These are phyloP conservation scores for Fusarium papillatum DNA, from an alignment of 2,329 filamentous ascomycete genomes.

Conservation along the genomic window DNA sequence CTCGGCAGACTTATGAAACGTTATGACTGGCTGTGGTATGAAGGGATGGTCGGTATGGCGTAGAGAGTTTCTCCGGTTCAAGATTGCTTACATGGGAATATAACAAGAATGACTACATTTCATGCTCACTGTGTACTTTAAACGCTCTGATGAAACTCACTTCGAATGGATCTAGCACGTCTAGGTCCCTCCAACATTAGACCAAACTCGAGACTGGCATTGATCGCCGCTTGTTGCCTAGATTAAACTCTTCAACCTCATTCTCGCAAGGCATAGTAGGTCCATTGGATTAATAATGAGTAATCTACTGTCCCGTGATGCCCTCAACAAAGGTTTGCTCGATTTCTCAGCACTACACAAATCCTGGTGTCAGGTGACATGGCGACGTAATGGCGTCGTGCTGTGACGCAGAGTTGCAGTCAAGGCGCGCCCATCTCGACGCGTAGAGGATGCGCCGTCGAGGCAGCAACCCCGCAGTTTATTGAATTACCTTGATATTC, in stretches of 20 bases:
- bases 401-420: constrained; percentile 5
- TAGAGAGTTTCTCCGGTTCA: background rate
- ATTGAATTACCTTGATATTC: background rate
- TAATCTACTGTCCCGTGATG: background rate
- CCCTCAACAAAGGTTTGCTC: background rate
- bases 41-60: background rate
- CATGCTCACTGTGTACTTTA: background rate
- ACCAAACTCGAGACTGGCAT: background rate
- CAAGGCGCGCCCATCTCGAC: background rate
- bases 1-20: background rate
- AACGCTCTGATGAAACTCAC: background rate
- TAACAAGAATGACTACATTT: background rate
- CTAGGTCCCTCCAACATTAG: background rate
- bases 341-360: background rate
- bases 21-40: background rate
- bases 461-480: constrained; percentile 11
- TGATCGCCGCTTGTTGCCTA: background rate
- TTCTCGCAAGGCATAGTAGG: background rate
- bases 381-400: constrained; percentile 9
- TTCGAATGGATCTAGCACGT: background rate
- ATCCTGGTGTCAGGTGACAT: constrained; percentile 4
- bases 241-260: background rate
- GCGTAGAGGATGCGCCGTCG: constrained; percentile 11
- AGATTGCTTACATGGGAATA: constrained; percentile 1
- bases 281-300: background rate